Base-by-base conservation (phyloP, 768 basidiomycete genomes). In the Gautieria morchelliformis region DNA sequence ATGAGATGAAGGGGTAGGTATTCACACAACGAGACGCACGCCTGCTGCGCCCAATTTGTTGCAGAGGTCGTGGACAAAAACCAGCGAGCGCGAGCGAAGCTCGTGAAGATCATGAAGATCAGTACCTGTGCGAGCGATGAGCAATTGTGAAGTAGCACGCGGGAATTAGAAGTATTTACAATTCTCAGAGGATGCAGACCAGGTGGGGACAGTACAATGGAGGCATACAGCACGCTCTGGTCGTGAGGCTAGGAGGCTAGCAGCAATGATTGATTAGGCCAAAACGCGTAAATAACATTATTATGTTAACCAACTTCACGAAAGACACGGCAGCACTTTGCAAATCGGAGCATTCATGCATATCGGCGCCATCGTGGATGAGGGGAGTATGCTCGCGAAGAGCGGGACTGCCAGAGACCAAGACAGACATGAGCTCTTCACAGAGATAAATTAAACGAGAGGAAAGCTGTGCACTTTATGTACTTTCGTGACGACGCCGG, bases 101-200 rank as follows among this genome's bases (percentile, higher is more conserved):
- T 84, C 80, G 54, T 87, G 73, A 58, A 87, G 73, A 69, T 88
- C 86, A 64, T 86, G 78, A 33, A 87, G 74, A 67, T 87, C 84
- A 60, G 79, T 67, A 64, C 75, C 85, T 86, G 56, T 55, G 35
- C 35, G 10, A 37, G 10, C 35, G 14, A 9, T 37, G 15, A 27
- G 30, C 15, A 54, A 35, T 22, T 5, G 50, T 22, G 20, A n/a
- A 15, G 10, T 41, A 44, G 35, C 41, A 53, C 24, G 22, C n/a
- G 14, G 14, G 44, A 49, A 6, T 27, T 27, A 5, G 27, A 17
- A 20, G 37, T 41, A 68, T 82, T 61, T 66, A 84, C 85, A 84
- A 48, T 74, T 77, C 62, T 81, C 77, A 6, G 78, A 77, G 39
- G 78, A 75, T 14, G 80, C 71, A 27, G 74, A 77, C 78, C 82